Evolutionary conservation across 768 basidiomycete genomes (phyloP).

Genomic region (Suillus clintonianus): DNA sequence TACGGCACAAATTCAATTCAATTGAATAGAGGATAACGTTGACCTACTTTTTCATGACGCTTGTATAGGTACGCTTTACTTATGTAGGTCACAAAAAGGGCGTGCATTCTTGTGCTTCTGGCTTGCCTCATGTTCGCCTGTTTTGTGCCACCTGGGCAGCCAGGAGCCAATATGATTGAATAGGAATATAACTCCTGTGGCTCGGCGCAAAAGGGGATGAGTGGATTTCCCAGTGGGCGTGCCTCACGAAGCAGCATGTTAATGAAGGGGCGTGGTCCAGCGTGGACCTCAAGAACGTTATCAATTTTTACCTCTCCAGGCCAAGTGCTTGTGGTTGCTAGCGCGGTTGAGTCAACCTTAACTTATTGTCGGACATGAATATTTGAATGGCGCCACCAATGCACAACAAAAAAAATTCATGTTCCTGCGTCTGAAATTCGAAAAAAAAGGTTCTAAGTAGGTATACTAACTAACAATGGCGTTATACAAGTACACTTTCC

Average conservation of each 20-base stretch:
- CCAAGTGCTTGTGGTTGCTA: background rate
- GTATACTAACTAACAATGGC: slow-evolving; percentile 32
- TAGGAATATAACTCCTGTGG: background rate
- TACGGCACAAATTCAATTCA: background rate
- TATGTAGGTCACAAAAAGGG: background rate
- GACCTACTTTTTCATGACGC: slow-evolving; percentile 1
- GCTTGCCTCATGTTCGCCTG: slow-evolving; percentile 27
- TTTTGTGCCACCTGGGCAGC: background rate
- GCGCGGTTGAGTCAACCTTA: background rate
- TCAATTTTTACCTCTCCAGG: slow-evolving; percentile 1
- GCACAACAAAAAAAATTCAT: slow-evolving; percentile 33
- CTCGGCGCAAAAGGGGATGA: slow-evolving; percentile 2
- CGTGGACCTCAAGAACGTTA: background rate
- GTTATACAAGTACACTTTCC: slow-evolving; percentile 30
- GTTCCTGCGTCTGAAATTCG: slow-evolving; percentile 15
- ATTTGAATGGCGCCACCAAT: background rate
- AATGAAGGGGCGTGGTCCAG: slow-evolving; percentile 1
- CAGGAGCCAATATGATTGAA: slow-evolving; percentile 1
- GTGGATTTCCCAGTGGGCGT: background rate
- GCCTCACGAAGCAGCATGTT: slow-evolving; percentile 5
- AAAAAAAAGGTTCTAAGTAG: slow-evolving; percentile 12
- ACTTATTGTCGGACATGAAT: slow-evolving; percentile 1
- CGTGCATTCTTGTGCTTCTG: slow-evolving; percentile 21
- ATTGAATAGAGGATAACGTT: background rate
- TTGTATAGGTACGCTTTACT: background rate